A percentile compares a stretch with the other conserved stretches of the same genome.
phyloP scores from a whole-genome alignment of 2,329 filamentous ascomycete species.

The Alternaria metachromatica region DNA sequence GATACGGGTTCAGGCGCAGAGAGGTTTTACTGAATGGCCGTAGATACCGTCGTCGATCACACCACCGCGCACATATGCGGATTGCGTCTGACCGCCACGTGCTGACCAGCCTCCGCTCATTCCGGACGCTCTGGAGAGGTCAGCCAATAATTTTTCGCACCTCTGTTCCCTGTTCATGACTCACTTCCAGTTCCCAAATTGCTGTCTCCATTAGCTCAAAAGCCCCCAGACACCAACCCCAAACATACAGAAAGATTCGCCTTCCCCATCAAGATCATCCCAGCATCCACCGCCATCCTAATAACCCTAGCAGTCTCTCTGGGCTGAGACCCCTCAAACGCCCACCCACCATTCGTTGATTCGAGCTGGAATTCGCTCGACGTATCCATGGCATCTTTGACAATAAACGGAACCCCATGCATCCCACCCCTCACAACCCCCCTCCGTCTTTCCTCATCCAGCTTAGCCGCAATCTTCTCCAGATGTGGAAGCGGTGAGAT shows the following conservation, averaged over 20 bases:
- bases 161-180: too few relatives aligned
- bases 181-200: neutral
- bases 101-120: neutral
- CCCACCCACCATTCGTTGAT: neutral
- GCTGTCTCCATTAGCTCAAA: too few relatives aligned
- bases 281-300: neutral
- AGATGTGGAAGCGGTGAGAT: neutral
- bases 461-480: neutral
- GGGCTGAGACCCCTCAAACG: neutral
- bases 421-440: neutral
- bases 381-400: neutral
- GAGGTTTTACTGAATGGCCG: neutral
- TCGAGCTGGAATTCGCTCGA: neutral
- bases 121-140: neutral
- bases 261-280: neutral
- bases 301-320: neutral
- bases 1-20: accelerated
- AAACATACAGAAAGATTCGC: neutral
- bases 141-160: too few relatives aligned
- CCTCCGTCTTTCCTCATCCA: neutral
- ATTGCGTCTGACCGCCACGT: neutral
- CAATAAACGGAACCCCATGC: neutral
- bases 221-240: too few relatives aligned
- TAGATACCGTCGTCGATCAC: neutral
- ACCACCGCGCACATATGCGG: neutral